These are phyloP conservation scores for Yamadazyma sp. DNA, from an alignment of 1,139 yeast genomes.

Conservation along the genomic window DNA sequence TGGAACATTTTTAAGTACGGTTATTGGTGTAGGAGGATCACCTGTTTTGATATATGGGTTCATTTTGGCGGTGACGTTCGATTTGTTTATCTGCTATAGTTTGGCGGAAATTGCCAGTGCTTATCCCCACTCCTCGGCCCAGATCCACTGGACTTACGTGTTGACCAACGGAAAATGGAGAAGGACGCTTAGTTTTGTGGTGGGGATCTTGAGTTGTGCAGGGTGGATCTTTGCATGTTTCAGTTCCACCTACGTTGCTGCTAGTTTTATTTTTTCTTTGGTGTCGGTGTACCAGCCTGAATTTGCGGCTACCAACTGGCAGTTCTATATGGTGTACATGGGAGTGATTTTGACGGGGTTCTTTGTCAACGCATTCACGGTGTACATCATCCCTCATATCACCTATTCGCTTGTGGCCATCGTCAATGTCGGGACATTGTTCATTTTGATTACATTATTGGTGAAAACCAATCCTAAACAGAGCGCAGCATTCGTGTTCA, in stretches of 20 bases:
- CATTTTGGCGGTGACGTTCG: slow-evolving; percentile 21
- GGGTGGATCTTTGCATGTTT: slow-evolving; percentile 49
- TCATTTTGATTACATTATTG: slow-evolving; percentile 24
- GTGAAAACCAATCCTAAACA: slow-evolving; percentile 24
- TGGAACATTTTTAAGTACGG: slow-evolving; percentile 26
- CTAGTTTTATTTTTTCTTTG: slow-evolving; percentile 42
- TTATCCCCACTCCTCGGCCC: slow-evolving; percentile 30
- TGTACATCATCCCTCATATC: slow-evolving; percentile 19
- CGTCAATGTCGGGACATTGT: slow-evolving; percentile 26
- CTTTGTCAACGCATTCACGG: slow-evolving; percentile 22
- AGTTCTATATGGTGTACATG: slow-evolving; percentile 22
- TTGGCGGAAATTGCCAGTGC: slow-evolving; percentile 30
- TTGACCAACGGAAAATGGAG: slow-evolving; percentile 21
- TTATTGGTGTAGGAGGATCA: slow-evolving; percentile 28
- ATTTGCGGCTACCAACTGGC: slow-evolving; percentile 24
- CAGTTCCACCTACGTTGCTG: slow-evolving; percentile 34
- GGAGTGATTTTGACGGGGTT: slow-evolving; percentile 19
- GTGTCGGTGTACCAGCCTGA: slow-evolving; percentile 31
- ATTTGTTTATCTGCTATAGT: slow-evolving; percentile 23
- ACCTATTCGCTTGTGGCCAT: slow-evolving; percentile 20
- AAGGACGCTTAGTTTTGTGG: slow-evolving; percentile 33
- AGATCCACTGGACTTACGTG: slow-evolving; percentile 30
- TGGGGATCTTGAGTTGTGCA: slow-evolving; percentile 52
- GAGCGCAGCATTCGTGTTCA: slow-evolving; percentile 24
- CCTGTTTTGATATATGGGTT: slow-evolving; percentile 26